phyloP scores from a whole-genome alignment of 768 basidiomycete species.

The Clavulina sp. region DNA sequence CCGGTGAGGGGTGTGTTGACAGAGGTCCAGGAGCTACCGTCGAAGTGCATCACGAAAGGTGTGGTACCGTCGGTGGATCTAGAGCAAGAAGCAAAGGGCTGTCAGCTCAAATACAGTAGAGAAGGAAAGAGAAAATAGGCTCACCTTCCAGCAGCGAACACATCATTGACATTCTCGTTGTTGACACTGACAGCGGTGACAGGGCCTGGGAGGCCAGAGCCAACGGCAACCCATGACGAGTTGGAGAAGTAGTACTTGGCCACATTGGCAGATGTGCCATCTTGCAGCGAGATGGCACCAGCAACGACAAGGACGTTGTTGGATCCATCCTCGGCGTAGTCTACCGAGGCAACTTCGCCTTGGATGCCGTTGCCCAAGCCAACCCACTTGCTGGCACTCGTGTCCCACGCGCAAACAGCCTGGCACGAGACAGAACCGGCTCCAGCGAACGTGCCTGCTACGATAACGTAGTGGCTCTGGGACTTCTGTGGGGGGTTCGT shows the following conservation, averaged over 20 bases:
- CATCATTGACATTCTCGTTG: slow-evolving; percentile 55
- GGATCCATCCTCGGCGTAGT: slow-evolving; percentile 57
- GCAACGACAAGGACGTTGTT: slow-evolving; percentile 56
- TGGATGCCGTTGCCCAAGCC: slow-evolving; percentile 61
- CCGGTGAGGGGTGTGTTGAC: slow-evolving; percentile 29
- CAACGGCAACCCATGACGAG: slow-evolving; percentile 54
- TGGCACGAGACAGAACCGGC: slow-evolving; percentile 62
- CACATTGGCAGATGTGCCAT: slow-evolving; percentile 50
- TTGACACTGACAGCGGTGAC: slow-evolving; percentile 81
- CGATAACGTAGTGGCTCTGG: slow-evolving; percentile 48
- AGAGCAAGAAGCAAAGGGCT: too few species aligned
- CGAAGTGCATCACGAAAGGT: slow-evolving; percentile 70
- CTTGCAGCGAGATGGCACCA: slow-evolving; percentile 56
- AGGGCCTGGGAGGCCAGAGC: slow-evolving; percentile 61
- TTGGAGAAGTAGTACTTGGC: slow-evolving; percentile 57
- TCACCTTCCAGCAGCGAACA: slow-evolving; percentile 81
- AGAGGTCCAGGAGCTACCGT: slow-evolving; percentile 58
- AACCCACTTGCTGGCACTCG: slow-evolving; percentile 54
- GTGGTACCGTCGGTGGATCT: slow-evolving; percentile 41
- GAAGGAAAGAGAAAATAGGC: slow-evolving; percentile 15
- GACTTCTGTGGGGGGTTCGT: slow-evolving; percentile 40
- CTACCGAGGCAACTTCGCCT: slow-evolving; percentile 64
- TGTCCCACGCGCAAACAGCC: slow-evolving; percentile 64
- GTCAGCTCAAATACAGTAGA: not conserved
- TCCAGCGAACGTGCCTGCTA: slow-evolving; percentile 74